phyloP scores from a whole-genome alignment of 495 filamentous ascomycete species.

The Niebla homalea region DNA sequence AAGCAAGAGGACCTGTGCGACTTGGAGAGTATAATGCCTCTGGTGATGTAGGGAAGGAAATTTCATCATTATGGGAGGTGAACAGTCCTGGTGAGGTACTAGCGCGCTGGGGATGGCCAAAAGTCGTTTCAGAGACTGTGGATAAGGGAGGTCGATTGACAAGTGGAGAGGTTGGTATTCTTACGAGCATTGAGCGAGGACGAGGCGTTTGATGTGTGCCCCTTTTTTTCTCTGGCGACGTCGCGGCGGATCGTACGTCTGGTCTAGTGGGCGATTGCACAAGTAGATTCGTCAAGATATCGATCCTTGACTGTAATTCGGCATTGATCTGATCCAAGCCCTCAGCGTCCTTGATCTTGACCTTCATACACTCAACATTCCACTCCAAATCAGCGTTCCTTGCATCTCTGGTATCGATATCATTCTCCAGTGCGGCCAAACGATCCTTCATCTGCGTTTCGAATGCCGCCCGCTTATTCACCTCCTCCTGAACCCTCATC shows the following conservation, averaged over 20 bases:
- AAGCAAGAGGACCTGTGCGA: not conserved
- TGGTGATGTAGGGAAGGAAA: slow-evolving; percentile 7
- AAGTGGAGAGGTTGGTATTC: slow-evolving; percentile 14
- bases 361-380: slow-evolving; percentile 21
- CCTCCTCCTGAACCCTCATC: slow-evolving; percentile 26
- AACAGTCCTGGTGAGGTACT: slow-evolving; percentile 6
- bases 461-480: slow-evolving; percentile 16
- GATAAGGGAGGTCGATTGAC: slow-evolving; percentile 11
- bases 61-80: slow-evolving; percentile 1
- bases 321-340: slow-evolving; percentile 25
- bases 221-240: slow-evolving; percentile 13
- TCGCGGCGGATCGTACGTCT: slow-evolving; percentile 8
- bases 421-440: slow-evolving; percentile 17
- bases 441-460: slow-evolving; percentile 19
- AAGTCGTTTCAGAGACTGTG: slow-evolving; percentile 12
- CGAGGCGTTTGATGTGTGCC: slow-evolving; percentile 11
- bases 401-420: slow-evolving; percentile 20
- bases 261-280: slow-evolving; percentile 25
- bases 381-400: slow-evolving; percentile 19
- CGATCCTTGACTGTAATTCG: slow-evolving; percentile 25
- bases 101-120: slow-evolving; percentile 6
- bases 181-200: slow-evolving; percentile 19
- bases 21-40: slow-evolving; percentile 6
- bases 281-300: slow-evolving; percentile 26
- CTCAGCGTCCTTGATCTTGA: slow-evolving; percentile 17